Base-by-base conservation (phyloP, 768 basidiomycete genomes). In the Hypsizygus marmoreus region DNA sequence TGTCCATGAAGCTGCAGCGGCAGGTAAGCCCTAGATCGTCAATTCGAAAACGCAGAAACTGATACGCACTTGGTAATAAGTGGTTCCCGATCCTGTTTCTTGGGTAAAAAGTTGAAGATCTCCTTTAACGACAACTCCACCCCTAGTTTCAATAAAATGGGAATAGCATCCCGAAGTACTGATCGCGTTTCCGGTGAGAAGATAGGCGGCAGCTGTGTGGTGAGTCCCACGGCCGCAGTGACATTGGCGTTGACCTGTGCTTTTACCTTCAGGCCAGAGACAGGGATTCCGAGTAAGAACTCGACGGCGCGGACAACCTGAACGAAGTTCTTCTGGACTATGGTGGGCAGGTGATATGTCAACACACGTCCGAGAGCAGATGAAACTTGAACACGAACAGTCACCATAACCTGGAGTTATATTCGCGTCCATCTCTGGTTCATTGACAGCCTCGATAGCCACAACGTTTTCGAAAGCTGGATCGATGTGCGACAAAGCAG, bases 361-460 rank as follows among this genome's bases (percentile, higher is more conserved):
- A 34, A 38, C 11, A 8, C 19, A 7, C 45, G 11, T 42, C 26
- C 19, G 36, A 11, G 24, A 17, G 30, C 20, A 33, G 32, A 16
- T 25, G 31, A 28, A 29, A 11, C 42, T 32, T 25, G 30, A 22
- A 25, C 11, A 53, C 81, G 43, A 59, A 89, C 88, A 91, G 31
- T 74, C 69, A 17, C 87, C 88, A 34, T 86, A 82, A 22, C 73
- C 79, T 0, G 89, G 88, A 1, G 89, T 91, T 50, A 72, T 63
- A 13, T 44, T 58, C 6, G 86, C 85, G 56, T 91, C 67, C 84
- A 81, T 85, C 55, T 88, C 80, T 0, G 85, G 86, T 47, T 91
- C 89, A 50, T 91, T 91, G 20, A 85, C 71, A 1, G 89, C 89
- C 54, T 91, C 77, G 23, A 91, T 84, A 1, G 84, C 70, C 32